Evolutionary conservation across 768 basidiomycete genomes (phyloP), one percentile per base, ranked within the genome.

Genomic region (Suillus weaverae): DNA sequence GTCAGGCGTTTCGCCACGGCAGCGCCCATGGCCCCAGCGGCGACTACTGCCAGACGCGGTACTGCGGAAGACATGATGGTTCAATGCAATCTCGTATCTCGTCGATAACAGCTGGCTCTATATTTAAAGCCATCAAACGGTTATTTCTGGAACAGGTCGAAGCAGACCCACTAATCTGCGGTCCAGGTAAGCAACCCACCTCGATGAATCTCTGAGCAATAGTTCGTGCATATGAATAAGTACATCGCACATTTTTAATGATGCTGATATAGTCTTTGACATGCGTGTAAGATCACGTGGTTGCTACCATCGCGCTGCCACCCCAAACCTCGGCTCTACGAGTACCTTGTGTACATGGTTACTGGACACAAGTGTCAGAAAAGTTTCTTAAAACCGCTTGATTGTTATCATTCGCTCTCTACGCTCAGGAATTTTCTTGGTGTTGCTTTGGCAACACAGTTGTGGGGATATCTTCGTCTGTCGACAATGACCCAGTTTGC

Each of bases 21-120:
- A 6, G 85, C 76, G 33, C 86, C 87, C 89, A 88, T 89, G 2
- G 80, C 81, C 20, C 87, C 86, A 10, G 85, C 81, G 39, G 85
- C 81, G 64, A 89, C 74, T 26, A 88, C 75, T 38, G 82, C 83
- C 62, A 88, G 73, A 38, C 70, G 75, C 65, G 72, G 72, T 62
- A 70, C 43, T 26, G 30, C 13, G 22, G 64, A 22, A 10, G 39
- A 61, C 72, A 77, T 71, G 63, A 38, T 9, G 2, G 63, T 50
- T 46, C 38, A 41, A 20, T 41, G 16, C 18, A 57, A 26, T 38
- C 5, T 26, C 56, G 41, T 59, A 39, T 59, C 30, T 59, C 30
- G 7, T 3, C 5, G 39, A 59, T 59, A 41, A 32, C 18, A 41
- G 18, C 39, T 30, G 10, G 22, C 3, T 59, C 57, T 59, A 41